Evolutionary conservation across 768 basidiomycete genomes (phyloP).

Genomic region (Leccinum broughii): DNA sequence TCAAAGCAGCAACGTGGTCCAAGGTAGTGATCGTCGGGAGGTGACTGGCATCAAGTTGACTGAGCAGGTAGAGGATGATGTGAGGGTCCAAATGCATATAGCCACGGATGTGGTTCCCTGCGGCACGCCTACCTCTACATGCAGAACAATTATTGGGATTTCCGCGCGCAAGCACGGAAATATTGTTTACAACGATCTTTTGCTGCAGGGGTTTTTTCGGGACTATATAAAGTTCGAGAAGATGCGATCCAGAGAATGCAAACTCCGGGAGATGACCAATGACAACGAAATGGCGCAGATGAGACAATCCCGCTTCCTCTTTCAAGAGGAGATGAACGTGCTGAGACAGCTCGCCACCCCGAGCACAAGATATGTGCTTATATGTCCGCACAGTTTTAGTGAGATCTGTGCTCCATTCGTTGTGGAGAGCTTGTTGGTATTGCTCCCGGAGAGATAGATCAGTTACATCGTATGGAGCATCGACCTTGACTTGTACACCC

Average conservation of each 20-base stretch:
- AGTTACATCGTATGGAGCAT: constrained; percentile 9
- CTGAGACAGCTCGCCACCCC: background rate
- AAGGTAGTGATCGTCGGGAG: constrained; percentile 6
- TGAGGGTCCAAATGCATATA: constrained; percentile 17
- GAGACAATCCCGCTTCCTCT: background rate
- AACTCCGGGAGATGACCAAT: constrained; percentile 15
- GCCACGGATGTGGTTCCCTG: constrained; percentile 16
- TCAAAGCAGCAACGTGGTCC: background rate
- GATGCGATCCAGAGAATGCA: constrained; percentile 20
- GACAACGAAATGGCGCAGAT: constrained; percentile 13
- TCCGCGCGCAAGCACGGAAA: constrained; percentile 13
- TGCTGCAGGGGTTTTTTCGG: background rate
- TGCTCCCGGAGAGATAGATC: constrained; percentile 5
- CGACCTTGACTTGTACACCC: constrained; percentile 11
- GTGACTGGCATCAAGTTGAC: background rate
- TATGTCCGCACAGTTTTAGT: background rate
- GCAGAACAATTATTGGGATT: constrained; percentile 7
- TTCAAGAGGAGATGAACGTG: constrained; percentile 9
- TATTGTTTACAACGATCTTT: constrained; percentile 12
- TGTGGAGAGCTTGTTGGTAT: constrained; percentile 7
- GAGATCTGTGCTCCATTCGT: constrained; percentile 5
- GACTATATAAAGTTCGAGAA: constrained; percentile 19
- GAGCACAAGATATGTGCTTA: background rate
- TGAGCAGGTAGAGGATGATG: constrained; percentile 13
- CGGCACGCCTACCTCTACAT: constrained; percentile 12